phyloP scores from a whole-genome alignment of 306 rosid species.

The Rubus idaeus region DNA sequence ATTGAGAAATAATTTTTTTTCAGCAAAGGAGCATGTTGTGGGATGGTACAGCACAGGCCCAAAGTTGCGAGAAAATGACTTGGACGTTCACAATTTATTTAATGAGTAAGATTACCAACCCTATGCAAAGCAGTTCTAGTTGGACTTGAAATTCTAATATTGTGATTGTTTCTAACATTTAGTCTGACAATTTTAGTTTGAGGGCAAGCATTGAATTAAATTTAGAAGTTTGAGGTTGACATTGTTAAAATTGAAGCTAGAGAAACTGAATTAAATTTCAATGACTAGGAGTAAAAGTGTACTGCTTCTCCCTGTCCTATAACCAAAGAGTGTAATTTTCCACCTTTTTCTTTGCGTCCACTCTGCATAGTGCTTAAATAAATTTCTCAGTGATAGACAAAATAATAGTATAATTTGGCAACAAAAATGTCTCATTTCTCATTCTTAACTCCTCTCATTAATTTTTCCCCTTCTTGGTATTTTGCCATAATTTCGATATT shows the following conservation, averaged over 20 bases:
- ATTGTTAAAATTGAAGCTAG: not conserved
- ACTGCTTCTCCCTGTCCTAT: not conserved
- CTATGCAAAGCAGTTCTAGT: not conserved
- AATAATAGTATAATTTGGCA: not conserved
- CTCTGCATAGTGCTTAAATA: not conserved
- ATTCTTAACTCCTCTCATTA: not conserved
- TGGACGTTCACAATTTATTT: constrained; percentile 68
- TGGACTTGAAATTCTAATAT: not conserved
- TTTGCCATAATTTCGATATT: not conserved
- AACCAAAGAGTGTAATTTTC: not conserved
- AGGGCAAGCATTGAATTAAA: not conserved
- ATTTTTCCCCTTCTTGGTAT: not conserved
- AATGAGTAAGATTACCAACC: constrained; percentile 46
- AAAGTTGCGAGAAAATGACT: constrained; percentile 78
- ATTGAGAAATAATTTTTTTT: not conserved
- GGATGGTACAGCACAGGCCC: constrained; percentile 95
- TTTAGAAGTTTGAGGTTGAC: not conserved
- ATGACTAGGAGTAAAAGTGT: not conserved
- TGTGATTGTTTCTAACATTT: not conserved
- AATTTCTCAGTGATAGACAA: not conserved
- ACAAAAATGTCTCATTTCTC: not conserved
- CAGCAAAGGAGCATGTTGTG: constrained; percentile 87
- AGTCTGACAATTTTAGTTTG: not conserved
- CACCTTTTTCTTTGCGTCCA: not conserved
- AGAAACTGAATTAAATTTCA: not conserved